Evolutionary conservation across 192 early-diverging fungal genomes (phyloP), one percentile per base, ranked within the genome.

Genomic region (Entomortierella lignicola): DNA sequence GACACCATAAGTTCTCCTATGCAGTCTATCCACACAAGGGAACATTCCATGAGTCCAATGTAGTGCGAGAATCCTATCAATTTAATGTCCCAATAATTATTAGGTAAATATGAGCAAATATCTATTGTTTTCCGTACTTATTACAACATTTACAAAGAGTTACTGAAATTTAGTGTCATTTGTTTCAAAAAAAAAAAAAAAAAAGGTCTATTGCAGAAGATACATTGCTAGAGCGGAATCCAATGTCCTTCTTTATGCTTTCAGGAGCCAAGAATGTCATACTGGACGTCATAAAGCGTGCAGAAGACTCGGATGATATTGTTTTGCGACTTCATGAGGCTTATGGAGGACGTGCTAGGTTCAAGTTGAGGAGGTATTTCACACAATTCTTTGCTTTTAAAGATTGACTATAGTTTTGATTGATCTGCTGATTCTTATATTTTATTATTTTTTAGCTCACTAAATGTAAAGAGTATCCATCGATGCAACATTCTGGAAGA

Each of bases 261-360:
- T 74, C 83, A 47, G 77, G 80, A 27, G 82, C 84, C 25, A 71
- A 82, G n/a, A 97, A 94, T 61, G 86, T 98, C 18, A 89, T 99
- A 21, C 74, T 99, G 52, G 97, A 99, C 66, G 94, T 94, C 0
- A 84, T 99, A 67, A 99, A 99, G 82, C 72, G 85, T 12, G 93
- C 98, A 2, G 97, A 99, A 73, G 89, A 93, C 55, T 59, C 85
- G 6, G 79, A 88, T n/a, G 80, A 85, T 37, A 69, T 99, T 13
- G 77, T 99, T 42, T 60, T 99, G 23, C 85, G 98, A 32, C 63
- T 99, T 27, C 97, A 96, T 70, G 97, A 99, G 82, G 88, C 95
- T 1, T 95, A 90, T 77, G 97, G 98, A 26, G 96, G 96, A 1
- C 92, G 92, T 21, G 92, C 92, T 6, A 81, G 50, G 34, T 87